Evolutionary conservation across 306 rosid genomes (phyloP).

Genomic region (Albizia julibrissin): DNA sequence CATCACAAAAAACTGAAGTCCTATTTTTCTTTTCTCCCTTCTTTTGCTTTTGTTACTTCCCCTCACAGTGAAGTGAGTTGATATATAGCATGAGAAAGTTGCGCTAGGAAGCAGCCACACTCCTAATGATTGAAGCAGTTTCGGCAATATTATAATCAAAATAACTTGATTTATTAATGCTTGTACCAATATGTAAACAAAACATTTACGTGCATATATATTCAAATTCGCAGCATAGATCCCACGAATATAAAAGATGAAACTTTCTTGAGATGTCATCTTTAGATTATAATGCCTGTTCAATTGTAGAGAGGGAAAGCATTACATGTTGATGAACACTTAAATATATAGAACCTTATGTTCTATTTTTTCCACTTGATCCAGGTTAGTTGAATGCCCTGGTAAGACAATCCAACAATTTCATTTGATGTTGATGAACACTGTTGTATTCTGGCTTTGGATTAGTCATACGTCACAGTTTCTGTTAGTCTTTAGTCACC

Average conservation of each 20-base stretch:
- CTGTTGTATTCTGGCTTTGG: slow-evolving; percentile 13
- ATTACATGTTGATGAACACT: slow-evolving; percentile 79
- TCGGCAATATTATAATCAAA: slow-evolving; percentile 17
- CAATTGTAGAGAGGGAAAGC: slow-evolving; percentile 63
- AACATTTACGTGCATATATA: slow-evolving; percentile 11
- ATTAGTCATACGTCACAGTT: neutral
- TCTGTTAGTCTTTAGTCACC: neutral
- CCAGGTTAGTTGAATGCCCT: slow-evolving; percentile 66
- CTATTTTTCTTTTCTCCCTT: neutral
- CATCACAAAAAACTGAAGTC: neutral
- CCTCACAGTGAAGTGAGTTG: neutral
- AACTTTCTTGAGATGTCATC: slow-evolving; percentile 25
- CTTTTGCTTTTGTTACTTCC: neutral
- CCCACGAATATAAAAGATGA: slow-evolving; percentile 16
- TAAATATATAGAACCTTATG: slow-evolving; percentile 95
- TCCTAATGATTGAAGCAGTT: slow-evolving; percentile 22
- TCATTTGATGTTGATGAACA: slow-evolving; percentile 9
- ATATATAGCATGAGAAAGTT: slow-evolving; percentile 5
- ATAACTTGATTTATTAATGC: neutral
- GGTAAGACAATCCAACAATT: slow-evolving; percentile 2
- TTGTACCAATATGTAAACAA: too few relatives aligned
- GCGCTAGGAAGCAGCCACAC: slow-evolving; percentile 19
- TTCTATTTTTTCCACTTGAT: slow-evolving; percentile 96
- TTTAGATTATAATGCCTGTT: slow-evolving; percentile 35
- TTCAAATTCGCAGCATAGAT: slow-evolving; percentile 7